Base-by-base conservation (phyloP, 257 asterid genomes). In the Solanum tacnaense region DNA sequence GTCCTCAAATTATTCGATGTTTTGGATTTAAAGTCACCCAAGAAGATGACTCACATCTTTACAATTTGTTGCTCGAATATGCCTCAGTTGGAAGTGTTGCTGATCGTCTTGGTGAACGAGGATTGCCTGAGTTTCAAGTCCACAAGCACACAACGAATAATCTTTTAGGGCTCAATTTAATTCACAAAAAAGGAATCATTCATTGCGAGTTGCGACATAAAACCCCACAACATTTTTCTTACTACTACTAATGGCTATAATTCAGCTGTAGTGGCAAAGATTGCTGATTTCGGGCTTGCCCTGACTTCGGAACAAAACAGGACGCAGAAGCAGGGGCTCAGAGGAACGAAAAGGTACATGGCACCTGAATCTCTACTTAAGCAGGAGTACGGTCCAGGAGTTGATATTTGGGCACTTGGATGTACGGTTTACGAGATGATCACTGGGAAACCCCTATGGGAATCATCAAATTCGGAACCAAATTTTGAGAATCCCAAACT, bases 371-470 rank as follows among this genome's bases (percentile, higher is more conserved):
- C 88, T 2, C 29, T 86, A 6, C 9, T 85, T 3, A 52, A 23
- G 3, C 74, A 60, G 1, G 84, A 32, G 20, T 86, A 78, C 58
- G 65, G 71, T 0, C 38, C 6, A 13, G 32, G 41, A 10, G 74
- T 12, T 21, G 89, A 89, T n/a, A 62, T 89, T 3, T 89, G 88
- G 84, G 13, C 67, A 15, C 52, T 89, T 29, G 91, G 91, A 2
- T 83, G 88, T 2, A 83, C 73, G 9, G 86, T 87, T 4, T 23
- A 68, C 7, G 86, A 62, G 91, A 70, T 89, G 91, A 46, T 89
- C 20, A 62, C 82, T 3, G 31, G 62, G 35, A 84, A 7, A 89
- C 68, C 46, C 39, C n/a, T 62, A 3, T 8, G 38, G 84, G 25
- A 49, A 32, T 83, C 23, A 29, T 41, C 11, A 1, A 21, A 7